These are phyloP conservation scores for Trichomonascaceae sp. DNA, from an alignment of 1,139 yeast species.

Conservation along the genomic window DNA sequence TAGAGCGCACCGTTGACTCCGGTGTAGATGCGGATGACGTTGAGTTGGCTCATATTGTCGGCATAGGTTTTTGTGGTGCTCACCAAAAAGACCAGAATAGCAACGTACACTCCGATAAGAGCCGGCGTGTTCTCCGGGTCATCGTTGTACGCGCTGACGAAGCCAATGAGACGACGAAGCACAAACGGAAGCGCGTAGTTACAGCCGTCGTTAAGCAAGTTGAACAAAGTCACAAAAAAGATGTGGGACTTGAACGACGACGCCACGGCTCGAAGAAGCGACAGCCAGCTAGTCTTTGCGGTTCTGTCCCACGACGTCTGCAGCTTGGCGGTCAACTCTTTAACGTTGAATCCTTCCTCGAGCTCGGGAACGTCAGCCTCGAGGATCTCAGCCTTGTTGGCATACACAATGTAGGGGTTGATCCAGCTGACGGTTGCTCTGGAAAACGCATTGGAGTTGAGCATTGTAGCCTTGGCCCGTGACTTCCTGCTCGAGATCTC, in stretches of 20 bases:
- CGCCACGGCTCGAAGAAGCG: slow-evolving; percentile 40
- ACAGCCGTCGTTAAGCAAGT: slow-evolving; percentile 3
- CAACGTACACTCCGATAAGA: slow-evolving; percentile 67
- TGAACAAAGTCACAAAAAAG: slow-evolving; percentile 17
- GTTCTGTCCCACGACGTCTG: slow-evolving; percentile 34
- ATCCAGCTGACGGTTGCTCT: slow-evolving; percentile 75
- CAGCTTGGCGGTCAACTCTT: slow-evolving; percentile 39
- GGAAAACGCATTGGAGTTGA: slow-evolving; percentile 67
- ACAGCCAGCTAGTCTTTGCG: slow-evolving; percentile 18
- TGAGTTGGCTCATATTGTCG: slow-evolving; percentile 29
- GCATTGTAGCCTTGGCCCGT: slow-evolving; percentile 24
- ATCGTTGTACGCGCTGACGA: slow-evolving; percentile 53
- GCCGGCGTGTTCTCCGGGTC: slow-evolving; percentile 25
- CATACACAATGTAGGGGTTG: slow-evolving; percentile 69
- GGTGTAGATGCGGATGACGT: slow-evolving; percentile 18
- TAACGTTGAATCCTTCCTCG: slow-evolving; percentile 42
- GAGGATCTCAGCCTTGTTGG: slow-evolving; percentile 54
- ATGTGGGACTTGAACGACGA: slow-evolving; percentile 44
- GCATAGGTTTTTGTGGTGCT: slow-evolving; percentile 60
- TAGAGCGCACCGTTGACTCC: slow-evolving; percentile 42
- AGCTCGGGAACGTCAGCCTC: slow-evolving; percentile 69
- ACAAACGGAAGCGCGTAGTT: slow-evolving; percentile 60
- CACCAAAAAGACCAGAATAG: slow-evolving; percentile 63
- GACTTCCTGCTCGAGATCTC: no score
- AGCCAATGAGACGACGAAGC: slow-evolving; percentile 54